These are phyloP conservation scores for Kuraishia borneana DNA, from an alignment of 805 yeast species.

Conservation along the genomic window DNA sequence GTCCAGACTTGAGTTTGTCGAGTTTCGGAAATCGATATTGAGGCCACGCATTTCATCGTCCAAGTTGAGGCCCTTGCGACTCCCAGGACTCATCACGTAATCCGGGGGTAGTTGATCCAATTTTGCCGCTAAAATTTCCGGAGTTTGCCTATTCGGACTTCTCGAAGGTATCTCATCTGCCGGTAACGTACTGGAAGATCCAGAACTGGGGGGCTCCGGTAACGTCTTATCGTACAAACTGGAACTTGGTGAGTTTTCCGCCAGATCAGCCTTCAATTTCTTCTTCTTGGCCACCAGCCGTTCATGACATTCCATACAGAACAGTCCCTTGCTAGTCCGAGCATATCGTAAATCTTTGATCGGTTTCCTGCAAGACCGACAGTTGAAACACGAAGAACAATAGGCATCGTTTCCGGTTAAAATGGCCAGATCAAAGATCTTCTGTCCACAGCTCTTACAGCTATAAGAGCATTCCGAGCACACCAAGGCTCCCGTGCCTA, in stretches of 20 bases:
- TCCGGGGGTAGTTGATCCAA: too few relatives aligned
- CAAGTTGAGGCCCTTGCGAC: conserved; percentile 12
- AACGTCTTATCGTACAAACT: not conserved
- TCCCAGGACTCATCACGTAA: conserved; percentile 8
- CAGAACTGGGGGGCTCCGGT: not conserved
- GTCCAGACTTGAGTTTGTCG: too few relatives aligned
- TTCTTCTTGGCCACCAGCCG: conserved; percentile 66
- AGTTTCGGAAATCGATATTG: not conserved
- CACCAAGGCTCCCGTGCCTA: conserved; percentile 86
- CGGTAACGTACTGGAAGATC: too few relatives aligned
- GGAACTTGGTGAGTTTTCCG: not conserved
- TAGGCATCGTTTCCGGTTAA: conserved; percentile 93
- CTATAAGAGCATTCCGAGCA: conserved; percentile 90
- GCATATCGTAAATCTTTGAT: conserved; percentile 89
- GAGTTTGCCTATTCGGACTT: too few relatives aligned
- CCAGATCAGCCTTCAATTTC: conserved; percentile 30
- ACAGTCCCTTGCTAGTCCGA: conserved; percentile 82
- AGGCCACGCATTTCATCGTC: conserved; percentile 3
- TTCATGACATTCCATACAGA: conserved; percentile 90
- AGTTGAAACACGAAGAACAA: conserved; percentile 81
- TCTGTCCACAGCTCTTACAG: conserved; percentile 74
- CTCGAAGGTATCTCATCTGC: too few relatives aligned
- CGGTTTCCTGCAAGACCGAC: conserved; percentile 76
- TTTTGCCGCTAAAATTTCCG: too few relatives aligned
- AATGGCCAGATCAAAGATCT: conserved; percentile 88